Percentiles rank a stretch among this genome's conserved stretches.
Evolutionary conservation across 441 rosid species (phyloP).

Genomic region (Arabidopsis lyrata): DNA sequence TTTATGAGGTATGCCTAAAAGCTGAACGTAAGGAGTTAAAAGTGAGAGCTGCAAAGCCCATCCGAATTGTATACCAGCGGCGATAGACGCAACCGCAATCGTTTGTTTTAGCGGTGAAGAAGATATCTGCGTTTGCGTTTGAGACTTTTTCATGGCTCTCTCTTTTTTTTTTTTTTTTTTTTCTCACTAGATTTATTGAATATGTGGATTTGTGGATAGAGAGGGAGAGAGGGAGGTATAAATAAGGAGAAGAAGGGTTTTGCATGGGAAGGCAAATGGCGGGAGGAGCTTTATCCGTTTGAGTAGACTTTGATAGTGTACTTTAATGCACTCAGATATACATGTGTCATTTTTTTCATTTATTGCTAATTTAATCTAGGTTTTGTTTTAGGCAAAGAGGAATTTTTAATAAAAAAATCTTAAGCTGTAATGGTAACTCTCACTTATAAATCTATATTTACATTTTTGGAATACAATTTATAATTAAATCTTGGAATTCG

Average conservation of each 20-base stretch:
- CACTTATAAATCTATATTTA: no score
- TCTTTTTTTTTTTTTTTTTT: neutral
- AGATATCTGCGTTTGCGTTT: constrained; percentile 20
- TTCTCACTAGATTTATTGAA: neutral
- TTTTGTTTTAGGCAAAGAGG: no score
- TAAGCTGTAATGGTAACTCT: no score
- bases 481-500: no score
- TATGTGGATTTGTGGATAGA: constrained; percentile 1
- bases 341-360: neutral
- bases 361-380: neutral
- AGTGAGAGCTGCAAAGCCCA: constrained; percentile 93
- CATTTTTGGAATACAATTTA: no score
- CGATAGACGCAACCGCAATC: constrained; percentile 67
- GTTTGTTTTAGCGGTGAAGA: constrained; percentile 49
- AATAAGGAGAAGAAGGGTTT: neutral
- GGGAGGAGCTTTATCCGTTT: constrained; percentile 33
- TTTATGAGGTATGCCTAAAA: constrained; percentile 76
- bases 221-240: neutral
- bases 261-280: constrained; percentile 43
- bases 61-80: constrained; percentile 86
- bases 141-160: constrained; percentile 14
- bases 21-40: constrained; percentile 83
- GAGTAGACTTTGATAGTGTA: neutral
- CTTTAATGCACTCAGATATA: neutral
- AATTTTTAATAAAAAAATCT: no score